Percentiles rank a stretch among this genome's conserved stretches.
phyloP scores from a whole-genome alignment of 306 rosid genomes.

The Acacia melanoxylon region DNA sequence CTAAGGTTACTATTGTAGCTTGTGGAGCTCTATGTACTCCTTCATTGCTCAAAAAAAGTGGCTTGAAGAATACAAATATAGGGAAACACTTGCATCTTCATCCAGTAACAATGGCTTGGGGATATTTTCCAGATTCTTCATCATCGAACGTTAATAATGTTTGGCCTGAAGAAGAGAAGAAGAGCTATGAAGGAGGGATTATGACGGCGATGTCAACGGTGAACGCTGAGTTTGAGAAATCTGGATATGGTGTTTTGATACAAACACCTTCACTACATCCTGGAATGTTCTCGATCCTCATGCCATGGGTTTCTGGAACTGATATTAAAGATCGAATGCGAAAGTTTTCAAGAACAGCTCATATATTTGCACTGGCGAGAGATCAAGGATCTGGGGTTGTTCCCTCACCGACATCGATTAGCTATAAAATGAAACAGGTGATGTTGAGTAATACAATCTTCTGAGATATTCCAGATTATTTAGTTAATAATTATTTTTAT shows the following conservation, averaged over 20 bases:
- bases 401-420: slow-evolving; percentile 38
- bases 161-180: slow-evolving; percentile 63
- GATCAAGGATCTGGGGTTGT: slow-evolving; percentile 74
- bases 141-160: neutral
- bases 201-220: slow-evolving; percentile 88
- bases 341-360: slow-evolving; percentile 69
- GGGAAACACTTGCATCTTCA: slow-evolving; percentile 79
- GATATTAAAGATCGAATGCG: slow-evolving; percentile 66
- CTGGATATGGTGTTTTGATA: slow-evolving; percentile 70
- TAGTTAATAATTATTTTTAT: too few relatives aligned
- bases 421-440: slow-evolving; percentile 41
- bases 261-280: slow-evolving; percentile 88
- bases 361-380: slow-evolving; percentile 74
- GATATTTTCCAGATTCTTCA: slow-evolving; percentile 66
- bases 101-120: slow-evolving; percentile 87
- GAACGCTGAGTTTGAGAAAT: slow-evolving; percentile 42
- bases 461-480: too few relatives aligned
- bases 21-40: slow-evolving; percentile 87
- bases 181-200: slow-evolving; percentile 86
- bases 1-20: slow-evolving; percentile 74
- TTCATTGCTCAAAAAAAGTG: slow-evolving; percentile 56
- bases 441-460: too few relatives aligned
- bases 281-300: slow-evolving; percentile 70
- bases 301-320: slow-evolving; percentile 77
- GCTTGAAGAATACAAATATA: slow-evolving; percentile 63